Conservation (phyloP, 2,329 filamentous ascomycete species). For the Exophiala calicioides region DNA sequence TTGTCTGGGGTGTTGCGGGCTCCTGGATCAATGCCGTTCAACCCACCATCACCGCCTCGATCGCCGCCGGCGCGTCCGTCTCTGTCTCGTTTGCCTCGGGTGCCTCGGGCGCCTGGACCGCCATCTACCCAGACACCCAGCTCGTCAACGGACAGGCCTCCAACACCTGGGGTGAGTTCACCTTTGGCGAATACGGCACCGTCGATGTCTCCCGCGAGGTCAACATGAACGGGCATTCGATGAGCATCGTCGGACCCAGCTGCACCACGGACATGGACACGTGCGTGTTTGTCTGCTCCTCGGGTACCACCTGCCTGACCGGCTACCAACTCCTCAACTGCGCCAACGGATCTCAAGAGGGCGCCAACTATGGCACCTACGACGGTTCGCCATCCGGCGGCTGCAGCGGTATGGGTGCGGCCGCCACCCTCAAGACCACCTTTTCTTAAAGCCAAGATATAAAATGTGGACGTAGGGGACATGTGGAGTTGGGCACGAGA, state of each 20-base stretch:
- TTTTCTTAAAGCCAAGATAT: conserved; percentile 17
- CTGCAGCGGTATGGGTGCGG: conserved; percentile 30
- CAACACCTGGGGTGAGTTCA: conserved; percentile 33
- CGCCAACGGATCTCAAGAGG: conserved; percentile 28
- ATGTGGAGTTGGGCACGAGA: background rate
- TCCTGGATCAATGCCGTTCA: conserved; percentile 32
- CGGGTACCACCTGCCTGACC: conserved; percentile 23
- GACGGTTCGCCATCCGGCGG: conserved; percentile 27
- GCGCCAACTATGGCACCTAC: conserved; percentile 30
- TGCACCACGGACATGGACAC: conserved; percentile 32
- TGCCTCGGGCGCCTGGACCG: conserved; percentile 28
- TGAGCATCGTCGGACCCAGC: conserved; percentile 28
- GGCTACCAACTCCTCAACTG: conserved; percentile 31
- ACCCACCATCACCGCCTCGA: conserved; percentile 29
- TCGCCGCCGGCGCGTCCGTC: conserved; percentile 16
- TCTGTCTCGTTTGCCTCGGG: conserved; percentile 29
- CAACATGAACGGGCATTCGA: conserved; percentile 31
- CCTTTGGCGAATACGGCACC: conserved; percentile 28
- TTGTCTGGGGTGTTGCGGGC: conserved; percentile 29
- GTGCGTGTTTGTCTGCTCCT: conserved; percentile 30
- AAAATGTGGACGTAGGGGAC: background rate
- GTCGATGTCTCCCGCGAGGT: conserved; percentile 31
- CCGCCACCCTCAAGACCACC: conserved; percentile 26
- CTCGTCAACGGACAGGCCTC: conserved; percentile 30
- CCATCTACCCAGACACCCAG: conserved; percentile 27